These are phyloP conservation scores for Ceratocystis cacaofunesta DNA, from an alignment of 2,329 filamentous ascomycete species.

Conservation along the genomic window DNA sequence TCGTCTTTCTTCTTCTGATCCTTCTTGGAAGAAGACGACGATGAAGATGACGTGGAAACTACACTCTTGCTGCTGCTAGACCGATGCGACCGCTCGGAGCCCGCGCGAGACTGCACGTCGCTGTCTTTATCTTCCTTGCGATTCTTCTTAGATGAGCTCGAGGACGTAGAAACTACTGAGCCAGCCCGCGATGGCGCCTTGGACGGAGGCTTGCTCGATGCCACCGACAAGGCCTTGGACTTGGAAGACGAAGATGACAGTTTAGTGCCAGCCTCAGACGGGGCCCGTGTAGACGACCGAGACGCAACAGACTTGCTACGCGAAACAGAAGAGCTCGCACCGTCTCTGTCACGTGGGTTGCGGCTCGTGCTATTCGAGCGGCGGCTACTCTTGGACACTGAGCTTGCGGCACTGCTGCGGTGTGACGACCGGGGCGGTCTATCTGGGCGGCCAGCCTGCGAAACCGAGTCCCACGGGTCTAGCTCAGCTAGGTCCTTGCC, in stretches of 20 bases:
- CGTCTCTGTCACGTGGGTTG: constrained; percentile 19
- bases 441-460: constrained; percentile 18
- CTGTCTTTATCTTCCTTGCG: constrained; percentile 27
- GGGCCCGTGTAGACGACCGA: not conserved
- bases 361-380: constrained; percentile 21
- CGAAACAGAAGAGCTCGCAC: constrained; percentile 14
- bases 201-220: not conserved
- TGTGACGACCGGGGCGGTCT: constrained; percentile 17
- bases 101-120: constrained; percentile 9
- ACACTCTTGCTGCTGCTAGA: constrained; percentile 19
- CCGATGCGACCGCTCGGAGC: not conserved
- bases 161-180: constrained; percentile 18
- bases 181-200: constrained; percentile 8
- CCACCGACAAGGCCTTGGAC: not conserved
- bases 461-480: constrained; percentile 21
- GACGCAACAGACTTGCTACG: constrained; percentile 11
- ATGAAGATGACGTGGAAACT: constrained; percentile 2
- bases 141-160: constrained; percentile 22
- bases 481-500: constrained; percentile 30
- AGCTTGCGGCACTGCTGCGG: constrained; percentile 16
- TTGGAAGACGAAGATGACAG: constrained; percentile 7
- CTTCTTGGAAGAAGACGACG: not conserved
- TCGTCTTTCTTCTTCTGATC: constrained; percentile 19
- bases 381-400: not conserved
- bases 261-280: not conserved